phyloP scores from a whole-genome alignment of 352 stramenopile genomes.

The Globisporangium megalacanthum region DNA sequence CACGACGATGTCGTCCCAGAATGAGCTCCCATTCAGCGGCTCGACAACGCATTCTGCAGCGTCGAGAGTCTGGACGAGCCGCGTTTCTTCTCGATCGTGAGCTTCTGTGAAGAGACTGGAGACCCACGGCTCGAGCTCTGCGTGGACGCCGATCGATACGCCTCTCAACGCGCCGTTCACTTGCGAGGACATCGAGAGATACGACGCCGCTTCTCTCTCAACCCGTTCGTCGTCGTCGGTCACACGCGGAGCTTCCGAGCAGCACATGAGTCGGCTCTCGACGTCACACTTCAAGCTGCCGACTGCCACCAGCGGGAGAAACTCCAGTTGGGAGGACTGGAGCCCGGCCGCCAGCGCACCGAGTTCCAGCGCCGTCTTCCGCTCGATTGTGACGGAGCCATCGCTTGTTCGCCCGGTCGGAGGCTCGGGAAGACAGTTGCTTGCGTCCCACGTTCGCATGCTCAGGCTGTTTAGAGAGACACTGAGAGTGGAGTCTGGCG shows the following conservation, averaged over 20 bases:
- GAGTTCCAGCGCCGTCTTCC: slow-evolving; percentile 7
- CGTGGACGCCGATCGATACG: neutral
- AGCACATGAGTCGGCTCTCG: slow-evolving; percentile 8
- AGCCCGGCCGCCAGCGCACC: neutral
- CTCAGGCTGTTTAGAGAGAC: neutral
- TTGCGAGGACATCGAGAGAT: slow-evolving; percentile 2
- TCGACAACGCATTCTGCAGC: too few relatives aligned
- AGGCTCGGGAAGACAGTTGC: slow-evolving; percentile 2
- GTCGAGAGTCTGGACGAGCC: neutral
- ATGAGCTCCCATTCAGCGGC: neutral
- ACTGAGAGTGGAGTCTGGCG: neutral
- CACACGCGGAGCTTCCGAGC: neutral
- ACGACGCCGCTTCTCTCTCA: neutral
- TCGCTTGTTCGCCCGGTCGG: neutral
- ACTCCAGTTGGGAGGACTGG: neutral
- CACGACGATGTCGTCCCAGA: slow-evolving; percentile 18
- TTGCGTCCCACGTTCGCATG: slow-evolving; percentile 4
- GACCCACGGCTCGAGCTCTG: slow-evolving; percentile 14
- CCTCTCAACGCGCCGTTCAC: slow-evolving; percentile 11
- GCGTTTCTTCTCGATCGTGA: neutral
- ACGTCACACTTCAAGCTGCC: slow-evolving; percentile 11
- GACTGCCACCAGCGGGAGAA: slow-evolving; percentile 1
- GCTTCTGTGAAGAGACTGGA: slow-evolving; percentile 12
- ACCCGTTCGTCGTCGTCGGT: neutral
- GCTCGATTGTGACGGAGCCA: neutral